Evolutionary conservation across 1,139 yeast genomes (phyloP).

Genomic region (Pneumocystis oryctolagi): DNA sequence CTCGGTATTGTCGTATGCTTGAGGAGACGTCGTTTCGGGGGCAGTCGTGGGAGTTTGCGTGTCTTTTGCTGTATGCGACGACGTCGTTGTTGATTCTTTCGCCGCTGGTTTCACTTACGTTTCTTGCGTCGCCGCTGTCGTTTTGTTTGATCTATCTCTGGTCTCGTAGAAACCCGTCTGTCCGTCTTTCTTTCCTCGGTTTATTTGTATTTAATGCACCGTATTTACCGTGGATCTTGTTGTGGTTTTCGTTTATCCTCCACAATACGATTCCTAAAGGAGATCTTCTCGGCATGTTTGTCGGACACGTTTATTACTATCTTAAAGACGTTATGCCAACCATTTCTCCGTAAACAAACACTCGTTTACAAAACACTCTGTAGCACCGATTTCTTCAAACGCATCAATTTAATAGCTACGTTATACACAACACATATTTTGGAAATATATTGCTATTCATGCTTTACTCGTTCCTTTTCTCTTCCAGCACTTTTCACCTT

Average conservation of each 20-base stretch:
- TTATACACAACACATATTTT: no score
- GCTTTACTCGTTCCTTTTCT: no score
- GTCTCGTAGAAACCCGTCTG: constrained; percentile 32
- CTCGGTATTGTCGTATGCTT: constrained; percentile 28
- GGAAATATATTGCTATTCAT: no score
- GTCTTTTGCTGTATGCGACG: constrained; percentile 28
- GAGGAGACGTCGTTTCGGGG: constrained; percentile 26
- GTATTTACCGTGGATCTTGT: constrained; percentile 30
- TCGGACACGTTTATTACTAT: constrained; percentile 33
- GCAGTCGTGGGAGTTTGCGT: constrained; percentile 27
- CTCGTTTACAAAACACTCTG: no score
- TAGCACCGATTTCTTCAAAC: no score
- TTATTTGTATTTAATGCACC: constrained; percentile 29
- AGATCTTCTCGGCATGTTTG: constrained; percentile 27
- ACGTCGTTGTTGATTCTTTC: constrained; percentile 18
- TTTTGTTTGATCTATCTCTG: constrained; percentile 32
- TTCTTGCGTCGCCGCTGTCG: constrained; percentile 28
- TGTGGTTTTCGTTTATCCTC: constrained; percentile 20
- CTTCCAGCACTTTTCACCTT: no score
- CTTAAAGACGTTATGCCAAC: constrained; percentile 32
- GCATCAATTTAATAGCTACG: no score
- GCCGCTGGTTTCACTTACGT: constrained; percentile 21
- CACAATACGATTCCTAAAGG: constrained; percentile 20
- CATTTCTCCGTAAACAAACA: not conserved
- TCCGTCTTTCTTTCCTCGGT: constrained; percentile 28